A percentile compares a stretch with the other conserved stretches of the same genome.
Evolutionary conservation across 1,284 basidiomycete species (phyloP).

Genomic region (Cronartium ribicola): DNA sequence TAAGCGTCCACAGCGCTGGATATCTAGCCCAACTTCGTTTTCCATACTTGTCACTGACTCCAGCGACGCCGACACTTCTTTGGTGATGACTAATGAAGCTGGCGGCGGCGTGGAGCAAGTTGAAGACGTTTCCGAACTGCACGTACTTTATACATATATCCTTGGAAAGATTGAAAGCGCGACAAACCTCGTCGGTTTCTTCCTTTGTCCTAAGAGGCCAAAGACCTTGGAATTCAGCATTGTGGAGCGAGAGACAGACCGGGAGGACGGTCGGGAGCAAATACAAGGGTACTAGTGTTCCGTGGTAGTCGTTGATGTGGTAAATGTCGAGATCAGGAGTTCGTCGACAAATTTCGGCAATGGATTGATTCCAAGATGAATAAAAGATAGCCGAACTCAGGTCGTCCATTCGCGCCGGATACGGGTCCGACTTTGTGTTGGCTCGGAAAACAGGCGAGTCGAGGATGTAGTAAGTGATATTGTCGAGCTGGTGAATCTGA

Average conservation of each 20-base stretch:
- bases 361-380: constrained; percentile 93
- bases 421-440: constrained; percentile 86
- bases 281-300: constrained; percentile 80
- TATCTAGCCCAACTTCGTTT: constrained; percentile 92
- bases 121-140: constrained; percentile 94
- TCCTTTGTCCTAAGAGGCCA: constrained; percentile 92
- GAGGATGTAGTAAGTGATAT: constrained; percentile 86
- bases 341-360: constrained; percentile 78
- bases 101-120: constrained; percentile 81
- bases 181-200: constrained; percentile 94
- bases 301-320: constrained; percentile 81
- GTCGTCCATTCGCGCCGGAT: constrained; percentile 92
- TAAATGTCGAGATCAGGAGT: constrained; percentile 81
- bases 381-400: constrained; percentile 91
- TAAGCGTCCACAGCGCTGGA: constrained; percentile 86
- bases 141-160: constrained; percentile 90
- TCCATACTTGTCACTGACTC: constrained; percentile 91
- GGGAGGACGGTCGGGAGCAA: constrained; percentile 82
- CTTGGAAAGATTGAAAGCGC: constrained; percentile 91
- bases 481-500: constrained; percentile 82
- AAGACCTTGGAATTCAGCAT: constrained; percentile 90
- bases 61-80: constrained; percentile 83
- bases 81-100: constrained; percentile 86
- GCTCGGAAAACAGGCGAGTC: constrained; percentile 91
- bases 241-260: constrained; percentile 85